phyloP scores from a whole-genome alignment of 192 early-diverging fungal genomes.

The Backusella tuberculispora region DNA sequence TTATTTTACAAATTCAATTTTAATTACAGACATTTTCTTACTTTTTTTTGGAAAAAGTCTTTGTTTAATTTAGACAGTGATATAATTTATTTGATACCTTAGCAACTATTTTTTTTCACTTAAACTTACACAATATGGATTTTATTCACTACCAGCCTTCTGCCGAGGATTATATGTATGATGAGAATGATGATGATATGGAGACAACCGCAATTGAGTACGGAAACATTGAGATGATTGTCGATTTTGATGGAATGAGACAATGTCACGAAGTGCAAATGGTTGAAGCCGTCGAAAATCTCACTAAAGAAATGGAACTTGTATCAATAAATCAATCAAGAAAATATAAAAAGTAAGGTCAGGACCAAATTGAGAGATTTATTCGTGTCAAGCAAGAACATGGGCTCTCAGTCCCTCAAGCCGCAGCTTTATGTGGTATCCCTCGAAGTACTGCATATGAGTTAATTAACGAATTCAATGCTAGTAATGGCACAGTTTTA shows the following conservation, averaged over 20 bases:
- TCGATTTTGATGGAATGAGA: neutral
- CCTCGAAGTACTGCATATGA: neutral
- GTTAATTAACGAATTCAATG: slow-evolving; percentile 6
- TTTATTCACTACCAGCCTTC: slow-evolving; percentile 8
- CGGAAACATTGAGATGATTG: neutral
- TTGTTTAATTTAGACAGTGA: too few species aligned
- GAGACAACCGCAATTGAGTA: neutral
- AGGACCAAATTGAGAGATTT: neutral
- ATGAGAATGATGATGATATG: neutral
- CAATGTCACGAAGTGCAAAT: neutral
- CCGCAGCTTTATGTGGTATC: neutral
- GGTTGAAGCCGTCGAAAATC: neutral
- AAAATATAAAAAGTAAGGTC: neutral
- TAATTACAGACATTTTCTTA: too few species aligned
- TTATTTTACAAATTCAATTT: too few species aligned
- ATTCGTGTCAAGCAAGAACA: neutral
- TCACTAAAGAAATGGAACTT: neutral
- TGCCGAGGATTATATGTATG: neutral
- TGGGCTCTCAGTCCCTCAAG: neutral
- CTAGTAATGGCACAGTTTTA: neutral
- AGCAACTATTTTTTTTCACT: neutral
- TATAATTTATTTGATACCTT: too few species aligned
- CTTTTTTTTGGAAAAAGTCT: too few species aligned
- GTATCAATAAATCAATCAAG: neutral
- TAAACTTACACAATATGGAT: slow-evolving; percentile 8